Evolutionary conservation across 352 stramenopile species (phyloP).

Genomic region (Globisporangium nunn): DNA sequence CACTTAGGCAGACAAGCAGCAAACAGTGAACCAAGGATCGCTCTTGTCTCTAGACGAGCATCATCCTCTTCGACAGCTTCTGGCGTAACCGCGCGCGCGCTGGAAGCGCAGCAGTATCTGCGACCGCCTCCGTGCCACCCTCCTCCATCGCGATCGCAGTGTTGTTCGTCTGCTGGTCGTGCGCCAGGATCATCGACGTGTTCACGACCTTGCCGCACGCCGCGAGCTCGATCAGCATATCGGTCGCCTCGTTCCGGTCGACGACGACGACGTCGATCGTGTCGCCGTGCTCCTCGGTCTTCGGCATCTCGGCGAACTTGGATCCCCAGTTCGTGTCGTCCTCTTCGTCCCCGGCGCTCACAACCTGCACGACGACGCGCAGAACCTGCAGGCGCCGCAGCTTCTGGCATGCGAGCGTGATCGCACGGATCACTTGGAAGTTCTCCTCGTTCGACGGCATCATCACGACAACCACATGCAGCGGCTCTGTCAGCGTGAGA

Average conservation of each 20-base stretch:
- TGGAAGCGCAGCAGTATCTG: slow-evolving; percentile 6
- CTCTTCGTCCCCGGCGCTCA: slow-evolving; percentile 9
- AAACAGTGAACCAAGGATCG: not conserved
- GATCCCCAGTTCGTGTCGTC: slow-evolving; percentile 24
- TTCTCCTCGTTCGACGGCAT: slow-evolving; percentile 53
- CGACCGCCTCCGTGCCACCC: slow-evolving; percentile 4
- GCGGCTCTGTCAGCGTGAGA: slow-evolving; percentile 26
- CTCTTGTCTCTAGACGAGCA: slow-evolving; percentile 27
- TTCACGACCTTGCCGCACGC: slow-evolving; percentile 61
- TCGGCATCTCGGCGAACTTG: slow-evolving; percentile 47
- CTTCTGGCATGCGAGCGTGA: slow-evolving; percentile 41
- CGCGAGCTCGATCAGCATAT: slow-evolving; percentile 64
- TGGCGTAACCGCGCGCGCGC: slow-evolving; percentile 22
- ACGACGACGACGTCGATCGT: slow-evolving; percentile 61
- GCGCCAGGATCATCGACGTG: slow-evolving; percentile 28
- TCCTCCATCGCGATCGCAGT: slow-evolving; percentile 38
- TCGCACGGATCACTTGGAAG: slow-evolving; percentile 40
- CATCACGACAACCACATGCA: slow-evolving; percentile 56
- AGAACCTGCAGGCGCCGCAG: slow-evolving; percentile 38
- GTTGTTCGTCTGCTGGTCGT: slow-evolving; percentile 18
- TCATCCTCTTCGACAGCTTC: slow-evolving; percentile 39
- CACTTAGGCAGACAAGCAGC: slow-evolving; percentile 2
- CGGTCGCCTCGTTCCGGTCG: slow-evolving; percentile 47
- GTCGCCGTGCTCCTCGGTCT: slow-evolving; percentile 44
- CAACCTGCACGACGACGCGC: slow-evolving; percentile 51